Base-by-base conservation (phyloP, 495 filamentous ascomycete genomes). In the Podospora appendiculata region DNA sequence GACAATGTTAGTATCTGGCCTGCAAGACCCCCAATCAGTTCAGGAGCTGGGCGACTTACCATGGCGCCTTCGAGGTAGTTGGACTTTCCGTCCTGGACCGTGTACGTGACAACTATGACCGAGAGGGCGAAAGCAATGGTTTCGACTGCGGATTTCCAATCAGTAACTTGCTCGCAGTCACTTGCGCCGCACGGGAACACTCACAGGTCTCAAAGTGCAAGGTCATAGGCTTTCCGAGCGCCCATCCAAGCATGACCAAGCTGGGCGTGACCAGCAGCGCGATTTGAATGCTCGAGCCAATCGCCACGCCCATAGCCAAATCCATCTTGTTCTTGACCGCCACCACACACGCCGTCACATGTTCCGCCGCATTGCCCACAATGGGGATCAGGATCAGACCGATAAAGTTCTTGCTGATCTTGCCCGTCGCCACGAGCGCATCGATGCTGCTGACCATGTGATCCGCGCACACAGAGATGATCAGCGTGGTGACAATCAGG, bases 281-380 rank as follows among this genome's bases (percentile, higher is more conserved):
- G 61, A 98, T 96, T 69, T 98, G 92, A 73, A 98, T 83, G 65
- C 86, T 89, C 61, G 84, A 89, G 35, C 92, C 92, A 55, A 98
- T 90, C 8, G 92, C 93, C 18, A 96, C 91, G 14, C 88, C 87
- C 70, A 98, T 88, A 14, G 92, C 92, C 13, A 98, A 78, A 59
- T 96, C 90, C 93, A 97, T 98, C 79, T 98, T 98, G 69, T 94
- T 79, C 72, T 95, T 95, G 61, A 85, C 79, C 0, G 93, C 88
- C 40, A 96, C 92, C 32, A 96, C 85, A 39, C 90, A 85, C 11
- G 93, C 93, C 8, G 93, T 96, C 39, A 95, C 91, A 66, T 98
- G 93, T 70, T 98, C 93, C 8, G 93, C 93, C 2, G 93, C 93
- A 61, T 98, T 98, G 53, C 93, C 93, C 35, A 98, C 93, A 63